Evolutionary conservation across 768 basidiomycete genomes (phyloP).

Genomic region (Suillus cothurnatus): DNA sequence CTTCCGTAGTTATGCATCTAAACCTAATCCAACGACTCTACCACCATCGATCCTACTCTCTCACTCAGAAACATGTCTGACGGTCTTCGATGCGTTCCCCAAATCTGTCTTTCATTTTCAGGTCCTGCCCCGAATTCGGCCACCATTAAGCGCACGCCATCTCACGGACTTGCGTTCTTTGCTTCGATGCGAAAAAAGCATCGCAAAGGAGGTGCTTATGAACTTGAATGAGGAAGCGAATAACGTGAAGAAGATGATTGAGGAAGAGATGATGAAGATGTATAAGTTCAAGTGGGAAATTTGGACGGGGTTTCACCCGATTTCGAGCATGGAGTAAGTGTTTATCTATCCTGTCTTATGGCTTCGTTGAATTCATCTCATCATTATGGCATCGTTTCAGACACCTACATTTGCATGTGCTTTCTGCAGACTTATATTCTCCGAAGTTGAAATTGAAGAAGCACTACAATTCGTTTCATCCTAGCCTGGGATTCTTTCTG

Average conservation of each 20-base stretch:
- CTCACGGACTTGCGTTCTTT: constrained; percentile 60
- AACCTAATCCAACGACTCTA: constrained; percentile 49
- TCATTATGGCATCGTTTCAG: constrained; percentile 36
- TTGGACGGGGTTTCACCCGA: constrained; percentile 83
- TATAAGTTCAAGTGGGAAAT: constrained; percentile 78
- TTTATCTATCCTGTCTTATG: constrained; percentile 28
- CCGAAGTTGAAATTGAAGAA: constrained; percentile 80
- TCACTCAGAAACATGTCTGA: constrained; percentile 56
- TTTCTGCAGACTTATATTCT: constrained; percentile 77
- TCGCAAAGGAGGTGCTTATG: constrained; percentile 55
- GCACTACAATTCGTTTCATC: constrained; percentile 92
- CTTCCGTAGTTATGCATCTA: constrained; percentile 61
- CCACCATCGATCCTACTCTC: constrained; percentile 66
- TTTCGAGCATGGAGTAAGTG: constrained; percentile 83
- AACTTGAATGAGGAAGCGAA: constrained; percentile 60
- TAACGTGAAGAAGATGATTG: constrained; percentile 58
- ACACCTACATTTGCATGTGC: constrained; percentile 83
- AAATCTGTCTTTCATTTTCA: constrained; percentile 90
- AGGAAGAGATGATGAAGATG: constrained; percentile 74
- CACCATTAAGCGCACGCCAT: constrained; percentile 36
- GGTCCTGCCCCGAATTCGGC: constrained; percentile 62
- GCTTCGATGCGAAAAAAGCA: constrained; percentile 52
- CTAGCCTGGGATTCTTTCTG: constrained; percentile 81
- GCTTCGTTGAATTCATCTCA: background rate
- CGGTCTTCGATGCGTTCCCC: constrained; percentile 75